Conservation (phyloP, 2,329 filamentous ascomycete genomes). For the Cordyceps javanica region DNA sequence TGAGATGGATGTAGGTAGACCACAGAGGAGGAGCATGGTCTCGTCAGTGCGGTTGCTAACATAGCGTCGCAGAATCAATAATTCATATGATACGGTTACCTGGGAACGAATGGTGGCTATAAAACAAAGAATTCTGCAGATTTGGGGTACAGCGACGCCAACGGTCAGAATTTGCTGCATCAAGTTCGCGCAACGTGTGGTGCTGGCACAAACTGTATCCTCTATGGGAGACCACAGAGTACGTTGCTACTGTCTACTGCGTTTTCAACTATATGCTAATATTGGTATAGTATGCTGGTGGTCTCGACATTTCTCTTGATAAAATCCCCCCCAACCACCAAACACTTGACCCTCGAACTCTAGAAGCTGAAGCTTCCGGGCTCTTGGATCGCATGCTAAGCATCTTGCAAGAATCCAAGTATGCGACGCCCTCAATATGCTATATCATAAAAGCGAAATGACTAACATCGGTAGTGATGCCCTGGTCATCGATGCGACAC, state of each 20-base stretch:
- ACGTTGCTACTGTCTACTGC: conserved; percentile 30
- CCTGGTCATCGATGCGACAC: conserved; percentile 79
- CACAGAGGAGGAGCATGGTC: conserved; percentile 6
- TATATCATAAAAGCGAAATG: not conserved
- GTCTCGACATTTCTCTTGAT: conserved; percentile 73
- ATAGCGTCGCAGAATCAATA: conserved; percentile 64
- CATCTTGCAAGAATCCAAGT: conserved; percentile 82
- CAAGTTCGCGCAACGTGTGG: conserved; percentile 92
- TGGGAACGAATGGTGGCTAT: conserved; percentile 88
- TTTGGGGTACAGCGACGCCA: conserved; percentile 75
- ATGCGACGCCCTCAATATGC: conserved; percentile 26
- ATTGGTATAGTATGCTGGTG: conserved; percentile 35
- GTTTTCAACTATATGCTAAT: conserved; percentile 17
- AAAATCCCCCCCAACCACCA: conserved; percentile 80
- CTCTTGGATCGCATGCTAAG: conserved; percentile 82
- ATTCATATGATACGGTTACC: conserved; percentile 69
- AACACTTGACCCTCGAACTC: conserved; percentile 67
- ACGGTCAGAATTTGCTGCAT: conserved; percentile 89
- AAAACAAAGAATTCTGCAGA: conserved; percentile 79
- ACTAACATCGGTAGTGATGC: conserved; percentile 59
- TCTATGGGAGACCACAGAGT: conserved; percentile 77
- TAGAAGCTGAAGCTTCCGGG: conserved; percentile 90
- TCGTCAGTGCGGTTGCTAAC: not conserved
- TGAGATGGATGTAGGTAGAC: conserved; percentile 84
- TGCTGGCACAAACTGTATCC: conserved; percentile 86